Base-by-base conservation (phyloP, 768 basidiomycete species). In the Tylopilus rubrobrunneus region DNA sequence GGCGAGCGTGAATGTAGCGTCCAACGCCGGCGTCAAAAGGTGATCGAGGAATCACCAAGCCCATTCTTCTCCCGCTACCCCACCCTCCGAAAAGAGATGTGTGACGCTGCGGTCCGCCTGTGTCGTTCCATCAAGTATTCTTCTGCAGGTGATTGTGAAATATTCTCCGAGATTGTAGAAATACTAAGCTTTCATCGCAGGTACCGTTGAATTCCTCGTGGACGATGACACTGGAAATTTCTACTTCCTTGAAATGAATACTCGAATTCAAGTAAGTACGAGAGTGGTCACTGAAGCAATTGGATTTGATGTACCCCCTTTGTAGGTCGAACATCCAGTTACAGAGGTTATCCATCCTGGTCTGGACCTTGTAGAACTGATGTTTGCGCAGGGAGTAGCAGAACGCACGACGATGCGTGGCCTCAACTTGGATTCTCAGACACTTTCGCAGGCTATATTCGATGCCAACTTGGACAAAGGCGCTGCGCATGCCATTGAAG, bases 241-340 rank as follows among this genome's bases (percentile, higher is more conserved):
- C 68, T 86, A 75, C 70, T 89, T 87, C 55, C 73, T 89, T 12
- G 86, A 89, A 65, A 82, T 87, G 80, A 87, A 89, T 56, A 83
- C 83, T 0, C 75, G 85, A 9, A 78, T 86, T 25, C 25, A 25
- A 25, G 25, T 25, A 25, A 25, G 25, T 5, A 25, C 25, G 25
- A 25, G 25, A 25, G 25, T 25, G 25, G 25, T 25, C 25, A 25
- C 25, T 25, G 25, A 25, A 25, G 25, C 25, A 25, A 25, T 25
- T 25, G 25, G 5, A 25, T 25, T 25, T 25, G 25, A 25, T 25
- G 25, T 5, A 5, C 25, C 25, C 5, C 25, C 25, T 25, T 5
- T 25, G 25, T 25, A 25, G 25, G 25, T 25, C 25, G 25, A 25
- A 25, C 25, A 25, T 25, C 25, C 25, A 25, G 5, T 25, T 25